A percentile compares a stretch with the other conserved stretches of the same genome.
These are phyloP conservation scores for Candida bentonensis DNA, from an alignment of 805 yeast genomes.

Conservation along the genomic window DNA sequence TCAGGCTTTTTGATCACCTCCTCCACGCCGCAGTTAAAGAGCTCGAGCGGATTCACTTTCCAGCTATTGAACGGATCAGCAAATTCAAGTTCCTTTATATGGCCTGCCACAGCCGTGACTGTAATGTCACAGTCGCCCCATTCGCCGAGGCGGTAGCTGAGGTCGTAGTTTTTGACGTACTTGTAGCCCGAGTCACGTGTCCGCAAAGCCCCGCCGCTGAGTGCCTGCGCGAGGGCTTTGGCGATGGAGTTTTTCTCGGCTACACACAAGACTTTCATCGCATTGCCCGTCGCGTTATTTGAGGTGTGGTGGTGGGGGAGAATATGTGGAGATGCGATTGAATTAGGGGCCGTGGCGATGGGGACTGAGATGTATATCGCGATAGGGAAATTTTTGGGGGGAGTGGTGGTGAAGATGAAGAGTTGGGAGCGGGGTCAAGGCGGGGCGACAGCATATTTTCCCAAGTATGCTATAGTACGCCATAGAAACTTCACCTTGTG, in stretches of 20 bases:
- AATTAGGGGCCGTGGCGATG: no score
- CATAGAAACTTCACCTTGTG: no score
- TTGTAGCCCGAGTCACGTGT: conserved; percentile 37
- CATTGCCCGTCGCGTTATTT: no score
- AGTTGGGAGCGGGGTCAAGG: no score
- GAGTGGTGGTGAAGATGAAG: no score
- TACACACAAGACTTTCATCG: conserved; percentile 74
- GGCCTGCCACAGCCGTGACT: conserved; percentile 91
- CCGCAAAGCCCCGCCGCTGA: conserved; percentile 56
- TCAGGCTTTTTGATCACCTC: conserved; percentile 24
- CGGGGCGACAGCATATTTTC: no score
- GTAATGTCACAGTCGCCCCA: conserved; percentile 63
- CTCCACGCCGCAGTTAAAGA: conserved; percentile 60
- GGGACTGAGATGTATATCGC: no score
- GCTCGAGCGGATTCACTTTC: conserved; percentile 41
- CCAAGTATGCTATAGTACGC: no score
- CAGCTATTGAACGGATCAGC: conserved; percentile 53
- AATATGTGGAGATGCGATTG: no score
- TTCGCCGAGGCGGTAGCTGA: conserved; percentile 48
- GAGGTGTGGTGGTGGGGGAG: no score
- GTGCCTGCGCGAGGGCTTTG: conserved; percentile 57
- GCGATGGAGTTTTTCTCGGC: conserved; percentile 97
- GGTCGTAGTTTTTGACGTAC: conserved; percentile 69
- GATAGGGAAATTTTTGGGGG: no score
- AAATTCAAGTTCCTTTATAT: conserved; percentile 54